Base-by-base conservation (phyloP, 495 filamentous ascomycete genomes). In the Penicillium roqueforti region DNA sequence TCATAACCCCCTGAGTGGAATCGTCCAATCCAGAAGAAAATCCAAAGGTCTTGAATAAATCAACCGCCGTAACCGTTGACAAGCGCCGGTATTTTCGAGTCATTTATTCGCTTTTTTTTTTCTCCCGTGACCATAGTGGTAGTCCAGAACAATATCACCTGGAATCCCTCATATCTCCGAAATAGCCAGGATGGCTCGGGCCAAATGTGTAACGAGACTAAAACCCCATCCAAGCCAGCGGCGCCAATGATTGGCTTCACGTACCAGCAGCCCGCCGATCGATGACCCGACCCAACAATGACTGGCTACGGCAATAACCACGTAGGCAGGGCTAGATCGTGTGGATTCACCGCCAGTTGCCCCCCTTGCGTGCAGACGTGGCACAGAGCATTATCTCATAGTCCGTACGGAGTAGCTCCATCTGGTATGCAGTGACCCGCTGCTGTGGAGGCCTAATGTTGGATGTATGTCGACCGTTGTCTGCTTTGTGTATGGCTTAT, bases 321-420 rank as follows among this genome's bases (percentile, higher is more conserved):
- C 65, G 65, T 68, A 68, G 31, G 57, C 41, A 44, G 52, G 62
- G 42, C 53, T 59, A 65, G 59, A 60, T 65, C 56, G 59, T 62
- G 59, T 60, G 58, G 61, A 64, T 57, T 60, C 64, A 67, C 64
- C 64, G 63, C 63, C 61, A 66, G 55, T 67, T 67, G 51, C 31
- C 55, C 58, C 58, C 60, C 47, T 57, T 61, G 58, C 61, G 61
- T 63, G 61, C 53, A 61, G 58, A 61, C 58, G 62, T 65, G 62
- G 61, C 61, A 61, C 47, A 47, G 41, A 25, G 38, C 13, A 36
- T 42, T 42, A 50, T 51, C 22, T 58, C 44, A 46, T 29, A n/a
- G 14, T 36, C 14, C 14, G 14, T 36, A n/a, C n/a, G n/a, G n/a
- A n/a, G n/a, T n/a, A 36, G 32, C 32, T 36, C 32, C 32, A 36